These are phyloP conservation scores for Gossypium davidsonii DNA, from an alignment of 441 rosid genomes.

Conservation along the genomic window DNA sequence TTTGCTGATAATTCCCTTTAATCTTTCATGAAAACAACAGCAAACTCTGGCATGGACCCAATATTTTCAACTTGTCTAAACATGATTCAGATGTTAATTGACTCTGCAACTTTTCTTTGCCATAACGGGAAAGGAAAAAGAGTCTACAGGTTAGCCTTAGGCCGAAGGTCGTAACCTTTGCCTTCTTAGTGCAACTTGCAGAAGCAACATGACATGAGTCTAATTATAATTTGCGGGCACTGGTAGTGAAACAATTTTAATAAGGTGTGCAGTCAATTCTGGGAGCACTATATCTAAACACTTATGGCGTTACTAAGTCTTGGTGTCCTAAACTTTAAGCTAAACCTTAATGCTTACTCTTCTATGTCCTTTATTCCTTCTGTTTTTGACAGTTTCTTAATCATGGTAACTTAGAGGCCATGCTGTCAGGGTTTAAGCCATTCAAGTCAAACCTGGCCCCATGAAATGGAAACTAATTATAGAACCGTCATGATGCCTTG, in stretches of 20 bases:
- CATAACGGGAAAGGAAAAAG: conserved; percentile 28
- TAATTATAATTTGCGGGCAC: conserved; percentile 1
- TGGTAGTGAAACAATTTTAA: not conserved
- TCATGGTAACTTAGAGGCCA: not conserved
- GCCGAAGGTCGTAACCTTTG: not conserved
- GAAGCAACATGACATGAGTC: not conserved
- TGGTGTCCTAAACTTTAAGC: not conserved
- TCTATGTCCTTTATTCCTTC: not conserved
- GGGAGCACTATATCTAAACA: conserved; percentile 7
- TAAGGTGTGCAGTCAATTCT: conserved; percentile 25
- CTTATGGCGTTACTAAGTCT: not conserved
- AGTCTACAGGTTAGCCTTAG: not conserved
- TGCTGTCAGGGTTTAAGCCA: not conserved
- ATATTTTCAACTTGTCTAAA: not conserved
- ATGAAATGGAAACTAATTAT: not conserved
- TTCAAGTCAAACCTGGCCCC: conserved; percentile 1
- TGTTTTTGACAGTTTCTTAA: not conserved
- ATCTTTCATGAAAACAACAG: conserved; percentile 15
- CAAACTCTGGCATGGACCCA: conserved; percentile 4
- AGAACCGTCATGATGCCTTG: too few species aligned
- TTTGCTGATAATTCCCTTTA: conserved; percentile 18
- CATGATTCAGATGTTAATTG: not conserved
- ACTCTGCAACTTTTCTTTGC: conserved; percentile 25
- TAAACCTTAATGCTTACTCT: not conserved
- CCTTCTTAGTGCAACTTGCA: conserved; percentile 1